Evolutionary conservation across 2,329 filamentous ascomycete species (phyloP).

Genomic region (Chaetoscypha palmicola): DNA sequence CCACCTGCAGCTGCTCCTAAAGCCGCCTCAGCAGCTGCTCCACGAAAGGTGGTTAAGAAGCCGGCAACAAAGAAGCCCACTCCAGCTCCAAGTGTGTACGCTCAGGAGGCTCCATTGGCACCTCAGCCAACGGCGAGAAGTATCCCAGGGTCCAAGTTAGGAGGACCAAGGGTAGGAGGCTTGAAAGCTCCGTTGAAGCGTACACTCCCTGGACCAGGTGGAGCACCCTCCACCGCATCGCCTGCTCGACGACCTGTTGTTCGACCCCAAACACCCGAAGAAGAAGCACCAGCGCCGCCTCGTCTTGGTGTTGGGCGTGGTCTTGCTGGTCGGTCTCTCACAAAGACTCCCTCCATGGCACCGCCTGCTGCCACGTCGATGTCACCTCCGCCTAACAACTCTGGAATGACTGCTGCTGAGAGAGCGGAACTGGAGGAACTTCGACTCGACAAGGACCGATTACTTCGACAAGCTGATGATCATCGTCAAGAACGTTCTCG

Average conservation of each 20-base stretch:
- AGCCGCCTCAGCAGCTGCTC: constrained; percentile 36
- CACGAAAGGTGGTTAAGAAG: constrained; percentile 39
- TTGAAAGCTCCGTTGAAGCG: constrained; percentile 56
- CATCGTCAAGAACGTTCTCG: constrained; percentile 74
- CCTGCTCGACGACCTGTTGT: constrained; percentile 38
- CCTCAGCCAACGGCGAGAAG: constrained; percentile 51
- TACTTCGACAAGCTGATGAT: constrained; percentile 70
- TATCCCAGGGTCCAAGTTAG: constrained; percentile 44
- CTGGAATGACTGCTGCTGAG: constrained; percentile 70
- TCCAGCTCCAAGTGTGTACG: constrained; percentile 37
- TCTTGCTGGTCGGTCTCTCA: constrained; percentile 76
- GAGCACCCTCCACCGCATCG: constrained; percentile 37
- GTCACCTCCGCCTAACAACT: constrained; percentile 53
- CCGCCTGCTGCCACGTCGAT: constrained; percentile 43
- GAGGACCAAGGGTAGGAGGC: constrained; percentile 46
- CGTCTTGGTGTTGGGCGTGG: constrained; percentile 46
- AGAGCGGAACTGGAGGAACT: constrained; percentile 89
- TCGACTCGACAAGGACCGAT: constrained; percentile 71
- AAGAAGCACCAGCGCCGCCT: constrained; percentile 32
- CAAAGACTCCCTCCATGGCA: constrained; percentile 52
- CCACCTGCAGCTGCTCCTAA: constrained; percentile 52
- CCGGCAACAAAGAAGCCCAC: constrained; percentile 42
- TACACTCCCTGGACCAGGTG: constrained; percentile 41
- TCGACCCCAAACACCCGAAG: constrained; percentile 41
- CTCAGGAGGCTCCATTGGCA: constrained; percentile 47